A percentile compares a stretch with the other conserved stretches of the same genome.
Evolutionary conservation across 1,284 basidiomycete genomes (phyloP).

Genomic region (Mycosarcoma mackinlayi): DNA sequence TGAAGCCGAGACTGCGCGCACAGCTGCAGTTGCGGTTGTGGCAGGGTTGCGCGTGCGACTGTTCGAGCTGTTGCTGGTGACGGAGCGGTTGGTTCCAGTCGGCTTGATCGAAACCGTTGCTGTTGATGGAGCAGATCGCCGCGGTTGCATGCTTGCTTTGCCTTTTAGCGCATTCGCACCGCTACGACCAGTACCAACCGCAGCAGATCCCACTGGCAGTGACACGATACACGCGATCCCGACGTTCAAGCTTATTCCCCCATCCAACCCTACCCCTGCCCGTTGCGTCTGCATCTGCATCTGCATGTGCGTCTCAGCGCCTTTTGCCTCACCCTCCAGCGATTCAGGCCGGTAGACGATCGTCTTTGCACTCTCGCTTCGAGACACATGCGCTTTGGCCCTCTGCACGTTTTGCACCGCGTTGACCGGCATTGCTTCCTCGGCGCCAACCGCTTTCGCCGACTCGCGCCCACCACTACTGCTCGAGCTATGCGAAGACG

Average conservation of each 20-base stretch:
- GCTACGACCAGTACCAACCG: background rate
- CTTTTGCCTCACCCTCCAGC: no score
- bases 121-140: background rate
- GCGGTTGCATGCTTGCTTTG: no score
- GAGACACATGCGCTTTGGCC: background rate
- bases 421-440: conserved; percentile 17
- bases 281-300: no score
- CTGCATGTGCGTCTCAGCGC: no score
- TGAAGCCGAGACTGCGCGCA: no score
- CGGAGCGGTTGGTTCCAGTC: background rate
- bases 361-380: conserved; percentile 15
- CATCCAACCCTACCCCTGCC: background rate
- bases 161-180: no score
- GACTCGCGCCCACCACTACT: background rate
- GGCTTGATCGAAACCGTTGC: background rate
- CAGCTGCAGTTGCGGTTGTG: no score
- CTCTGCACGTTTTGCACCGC: conserved; percentile 14
- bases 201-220: background rate
- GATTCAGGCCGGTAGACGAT: conserved; percentile 7
- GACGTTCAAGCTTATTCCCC: conserved; percentile 15
- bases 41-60: no score
- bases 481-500: background rate
- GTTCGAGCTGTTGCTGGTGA: background rate
- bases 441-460: background rate
- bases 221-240: conserved; percentile 53